A percentile compares a stretch with the other conserved stretches of the same genome.
Conservation (phyloP, 139 green algal species). For the Diplosphaera chodatii region DNA sequence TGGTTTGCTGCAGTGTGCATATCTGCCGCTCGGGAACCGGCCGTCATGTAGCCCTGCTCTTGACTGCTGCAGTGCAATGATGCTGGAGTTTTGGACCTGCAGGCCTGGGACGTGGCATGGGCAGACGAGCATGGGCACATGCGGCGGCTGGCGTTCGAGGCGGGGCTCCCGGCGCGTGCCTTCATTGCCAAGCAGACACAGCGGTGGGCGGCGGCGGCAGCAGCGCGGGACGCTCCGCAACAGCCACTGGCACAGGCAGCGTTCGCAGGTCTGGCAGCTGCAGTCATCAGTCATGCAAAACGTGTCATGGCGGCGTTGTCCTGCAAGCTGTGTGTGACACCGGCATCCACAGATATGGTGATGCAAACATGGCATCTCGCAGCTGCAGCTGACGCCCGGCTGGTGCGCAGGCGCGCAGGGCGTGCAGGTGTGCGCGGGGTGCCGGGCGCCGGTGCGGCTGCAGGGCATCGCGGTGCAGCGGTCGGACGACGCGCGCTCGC, state of each 20-base stretch:
- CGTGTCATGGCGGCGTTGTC: no score
- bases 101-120: not conserved
- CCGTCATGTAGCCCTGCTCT: no score
- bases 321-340: no score
- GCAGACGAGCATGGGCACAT: not conserved
- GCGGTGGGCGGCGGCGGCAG: not conserved
- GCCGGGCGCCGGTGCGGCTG: not conserved
- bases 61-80: no score
- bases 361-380: no score
- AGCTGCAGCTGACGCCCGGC: no score
- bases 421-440: not conserved
- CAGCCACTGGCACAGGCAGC: not conserved
- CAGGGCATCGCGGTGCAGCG: not conserved
- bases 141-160: not conserved
- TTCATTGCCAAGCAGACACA: not conserved
- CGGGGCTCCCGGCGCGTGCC: not conserved
- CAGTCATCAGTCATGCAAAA: not conserved
- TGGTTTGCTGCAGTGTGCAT: no score
- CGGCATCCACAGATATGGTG: no score
- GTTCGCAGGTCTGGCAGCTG: not conserved
- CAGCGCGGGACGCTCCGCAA: no score
- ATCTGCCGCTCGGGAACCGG: no score
- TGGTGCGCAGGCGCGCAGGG: not conserved
- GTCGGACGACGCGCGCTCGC: not conserved
- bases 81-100: not conserved